Base-by-base conservation (phyloP, 2,329 filamentous ascomycete species). In the Fusarium agapanthi region DNA sequence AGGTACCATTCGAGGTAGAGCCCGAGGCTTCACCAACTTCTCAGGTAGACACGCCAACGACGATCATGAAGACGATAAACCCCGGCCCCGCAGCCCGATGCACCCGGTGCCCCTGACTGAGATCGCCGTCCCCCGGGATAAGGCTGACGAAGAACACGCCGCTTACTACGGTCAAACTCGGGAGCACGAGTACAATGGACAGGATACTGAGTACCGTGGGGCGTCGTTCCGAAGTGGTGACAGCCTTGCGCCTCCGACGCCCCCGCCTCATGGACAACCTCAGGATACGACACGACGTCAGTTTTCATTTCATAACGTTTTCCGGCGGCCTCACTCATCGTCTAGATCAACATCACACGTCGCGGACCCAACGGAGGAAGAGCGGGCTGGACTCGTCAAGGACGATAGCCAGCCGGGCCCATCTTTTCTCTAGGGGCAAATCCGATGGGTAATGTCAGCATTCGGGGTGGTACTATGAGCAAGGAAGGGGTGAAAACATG, bases 241-340 rank as follows among this genome's bases (percentile, higher is more conserved):
- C 68, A 82, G 79, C 75, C 71, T 82, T 12, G 77, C 90, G 3
- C 91, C 91, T 3, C 91, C 91, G 1, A 87, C 88, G 7, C 91
- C 91, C 4, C 90, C 90, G 7, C 90, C 87, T 9, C 89, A 88
- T 61, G 84, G 84, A 44, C 89, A 90, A 9, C 90, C 87, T 7
- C 89, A 88, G 61, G 84, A 85, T 35, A 89, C 92, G 14, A 89
- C 92, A 16, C 88, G 86, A 73, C 88, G 95, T 67, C 94, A 97
- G 79, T 99, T 98, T 83, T 97, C 93, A 24, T 98, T 98, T 86
- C 92, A 95, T 73, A 94, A 93, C 73, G 90, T 97, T 58, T 96
- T 98, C 81, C 76, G 79, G 60, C 80, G 80, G 40, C 78, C 77
- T 26, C 71, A 77, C 38, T 85, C 85, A 53, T 73, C 85, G 44